Conservation (phyloP, 352 stramenopile species). For the Pythium sukuiense region DNA sequence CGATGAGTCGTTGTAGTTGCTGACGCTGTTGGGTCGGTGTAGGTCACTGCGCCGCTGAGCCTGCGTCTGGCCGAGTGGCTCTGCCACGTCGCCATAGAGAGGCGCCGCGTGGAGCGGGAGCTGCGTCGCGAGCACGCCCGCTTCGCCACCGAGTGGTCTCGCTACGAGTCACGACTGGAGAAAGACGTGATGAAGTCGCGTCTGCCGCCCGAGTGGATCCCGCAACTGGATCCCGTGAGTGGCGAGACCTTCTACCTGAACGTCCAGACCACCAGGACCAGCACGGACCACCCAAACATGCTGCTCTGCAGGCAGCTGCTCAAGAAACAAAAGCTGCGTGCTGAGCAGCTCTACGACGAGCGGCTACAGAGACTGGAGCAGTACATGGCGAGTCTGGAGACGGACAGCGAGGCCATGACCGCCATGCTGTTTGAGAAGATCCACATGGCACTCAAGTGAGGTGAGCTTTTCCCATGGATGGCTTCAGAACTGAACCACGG, state of each 20-base stretch:
- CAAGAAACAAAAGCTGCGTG: constrained; percentile 31
- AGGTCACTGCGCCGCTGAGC: constrained; percentile 12
- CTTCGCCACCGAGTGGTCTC: constrained; percentile 32
- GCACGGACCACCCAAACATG: constrained; percentile 40
- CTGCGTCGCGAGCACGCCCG: constrained; percentile 27
- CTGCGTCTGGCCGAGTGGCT: constrained; percentile 32
- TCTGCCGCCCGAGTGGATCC: constrained; percentile 42
- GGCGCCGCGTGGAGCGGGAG: constrained; percentile 24
- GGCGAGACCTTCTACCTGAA: constrained; percentile 47
- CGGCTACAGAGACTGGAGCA: constrained; percentile 27
- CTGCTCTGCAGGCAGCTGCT: constrained; percentile 33
- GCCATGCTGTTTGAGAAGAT: not conserved
- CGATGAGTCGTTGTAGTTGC: not conserved
- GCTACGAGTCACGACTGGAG: constrained; percentile 39
- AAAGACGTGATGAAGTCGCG: constrained; percentile 41
- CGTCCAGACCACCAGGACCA: constrained; percentile 33
- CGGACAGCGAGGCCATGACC: constrained; percentile 10
- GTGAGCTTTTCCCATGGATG: not conserved
- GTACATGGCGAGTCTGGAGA: constrained; percentile 29
- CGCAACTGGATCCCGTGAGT: constrained; percentile 36
- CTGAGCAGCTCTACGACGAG: constrained; percentile 28
- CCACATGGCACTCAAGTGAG: constrained; percentile 4
- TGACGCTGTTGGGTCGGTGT: not conserved
- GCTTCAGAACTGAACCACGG: constrained; percentile 20
- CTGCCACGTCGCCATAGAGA: constrained; percentile 34